Evolutionary conservation across 768 basidiomycete species (phyloP).

Genomic region (Mycena polygramma): DNA sequence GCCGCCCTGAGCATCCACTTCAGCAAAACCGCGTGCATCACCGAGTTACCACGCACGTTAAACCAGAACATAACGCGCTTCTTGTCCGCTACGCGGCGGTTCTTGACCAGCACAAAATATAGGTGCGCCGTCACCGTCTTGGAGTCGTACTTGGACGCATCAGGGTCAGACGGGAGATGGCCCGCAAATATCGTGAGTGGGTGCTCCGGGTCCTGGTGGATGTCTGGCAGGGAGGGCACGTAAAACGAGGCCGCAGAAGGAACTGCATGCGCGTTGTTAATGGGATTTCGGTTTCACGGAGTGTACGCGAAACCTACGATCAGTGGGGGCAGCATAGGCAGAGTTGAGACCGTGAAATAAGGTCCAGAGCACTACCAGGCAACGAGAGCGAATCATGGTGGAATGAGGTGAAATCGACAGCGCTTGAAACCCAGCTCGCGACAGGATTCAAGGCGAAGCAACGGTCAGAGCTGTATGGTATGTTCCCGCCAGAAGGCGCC

Average conservation of each 20-base stretch:
- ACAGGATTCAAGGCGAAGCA: not conserved
- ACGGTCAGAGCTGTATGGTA: not conserved
- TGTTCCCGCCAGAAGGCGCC: not conserved
- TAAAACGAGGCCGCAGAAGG: constrained; percentile 90
- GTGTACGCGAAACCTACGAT: constrained; percentile 51
- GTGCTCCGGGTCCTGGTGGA: constrained; percentile 77
- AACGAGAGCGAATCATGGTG: constrained; percentile 34
- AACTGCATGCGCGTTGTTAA: constrained; percentile 54
- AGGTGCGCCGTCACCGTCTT: constrained; percentile 83
- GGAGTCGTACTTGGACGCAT: constrained; percentile 59
- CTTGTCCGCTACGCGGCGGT: constrained; percentile 88
- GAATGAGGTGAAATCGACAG: not conserved
- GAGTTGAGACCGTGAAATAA: constrained; percentile 26
- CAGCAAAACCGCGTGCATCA: not conserved
- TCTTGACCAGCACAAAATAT: constrained; percentile 92
- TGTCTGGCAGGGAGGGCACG: constrained; percentile 79
- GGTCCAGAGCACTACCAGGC: constrained; percentile 31
- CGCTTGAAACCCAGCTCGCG: not conserved
- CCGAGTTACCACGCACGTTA: constrained; percentile 75
- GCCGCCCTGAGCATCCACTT: constrained; percentile 72
- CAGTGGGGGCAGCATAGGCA: constrained; percentile 50
- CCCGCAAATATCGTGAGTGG: constrained; percentile 89
- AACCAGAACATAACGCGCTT: constrained; percentile 97
- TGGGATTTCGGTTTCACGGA: not conserved
- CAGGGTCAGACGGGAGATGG: constrained; percentile 85